Evolutionary conservation across 495 filamentous ascomycete species (phyloP), one percentile per base, ranked within the genome.

Genomic region (Trichoderma reesei): DNA sequence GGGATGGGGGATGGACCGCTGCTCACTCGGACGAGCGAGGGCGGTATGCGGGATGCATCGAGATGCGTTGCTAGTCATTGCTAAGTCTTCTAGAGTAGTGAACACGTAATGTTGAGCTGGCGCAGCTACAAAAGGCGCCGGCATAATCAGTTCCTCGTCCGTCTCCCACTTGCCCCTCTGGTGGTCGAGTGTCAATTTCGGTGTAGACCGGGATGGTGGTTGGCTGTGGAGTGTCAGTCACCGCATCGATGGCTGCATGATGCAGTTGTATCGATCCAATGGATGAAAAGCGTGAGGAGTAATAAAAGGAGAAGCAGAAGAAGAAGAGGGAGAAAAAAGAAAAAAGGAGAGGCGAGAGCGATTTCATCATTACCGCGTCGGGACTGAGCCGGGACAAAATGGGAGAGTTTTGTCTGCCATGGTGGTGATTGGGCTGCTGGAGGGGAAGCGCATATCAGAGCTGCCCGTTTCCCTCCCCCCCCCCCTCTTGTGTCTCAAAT

Each of bases 231-330:
- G 51, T 33, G 20, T 56, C 51, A 33, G 51, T 56, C 51, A 56
- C 51, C 51, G 51, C 51, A 56, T 56, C 51, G 16, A 56, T 48
- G 18, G 51, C 51, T 56, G 51, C 51, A 56, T 56, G 26, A 31
- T 14, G 14, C 44, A 34, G 26, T 56, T 56, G 51, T 33, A 26
- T 26, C 51, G 51, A 56, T n/a, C 51, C 51, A 56, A 56, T 26
- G 44, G 44, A 20, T 18, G 18, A 20, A n/a, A 44, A n/a, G 41
- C 18, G n/a, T 20, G 44, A 4, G 16, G 16, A 18, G 33, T 56
- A n/a, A n/a, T n/a, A n/a, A n/a, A 31, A 14, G 10, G 51, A n/a
- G n/a, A 26, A 26, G 26, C 26, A 26, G 26, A n/a, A n/a, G n/a
- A n/a, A n/a, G n/a, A n/a, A 54, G 46, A 5, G 6, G 46, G n/a